Conservation (phyloP, 345 rosid genomes). For the Laguncularia racemosa region DNA sequence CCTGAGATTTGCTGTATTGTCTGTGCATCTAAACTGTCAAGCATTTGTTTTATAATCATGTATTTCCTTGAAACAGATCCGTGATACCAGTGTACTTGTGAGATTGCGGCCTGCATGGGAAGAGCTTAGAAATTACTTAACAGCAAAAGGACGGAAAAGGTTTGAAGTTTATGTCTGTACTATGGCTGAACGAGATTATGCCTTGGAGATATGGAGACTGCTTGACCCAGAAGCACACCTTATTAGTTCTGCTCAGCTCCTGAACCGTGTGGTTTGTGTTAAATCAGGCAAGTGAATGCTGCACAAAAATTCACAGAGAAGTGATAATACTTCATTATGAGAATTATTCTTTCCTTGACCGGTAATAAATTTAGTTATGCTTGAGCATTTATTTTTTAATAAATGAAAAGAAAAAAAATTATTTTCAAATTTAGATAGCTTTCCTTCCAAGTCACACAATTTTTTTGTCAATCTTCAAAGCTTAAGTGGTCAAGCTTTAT, state of each 20-base stretch:
- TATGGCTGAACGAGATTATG: conserved; percentile 99
- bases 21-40: too few species aligned
- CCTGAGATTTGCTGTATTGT: too few species aligned
- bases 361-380: neutral
- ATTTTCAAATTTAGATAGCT: neutral
- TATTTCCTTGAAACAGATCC: conserved; percentile 47
- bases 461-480: neutral
- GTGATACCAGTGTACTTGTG: conserved; percentile 99
- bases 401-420: neutral
- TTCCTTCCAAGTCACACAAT: neutral
- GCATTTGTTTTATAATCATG: too few species aligned
- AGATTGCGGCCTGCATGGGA: conserved; percentile 99
- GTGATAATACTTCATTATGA: neutral
- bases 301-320: conserved; percentile 5
- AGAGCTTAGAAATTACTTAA: conserved; percentile 84
- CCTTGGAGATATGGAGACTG: conserved; percentile 99
- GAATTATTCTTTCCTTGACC: neutral
- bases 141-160: conserved; percentile 89
- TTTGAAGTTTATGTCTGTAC: conserved; percentile 99
- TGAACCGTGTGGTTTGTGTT: conserved; percentile 83
- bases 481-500: conserved; percentile 9
- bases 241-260: conserved; percentile 67
- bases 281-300: conserved; percentile 58
- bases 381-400: neutral
- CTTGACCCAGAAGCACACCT: conserved; percentile 88